phyloP scores from a whole-genome alignment of 2,329 filamentous ascomycete species.

The Ophiostoma ulmi region DNA sequence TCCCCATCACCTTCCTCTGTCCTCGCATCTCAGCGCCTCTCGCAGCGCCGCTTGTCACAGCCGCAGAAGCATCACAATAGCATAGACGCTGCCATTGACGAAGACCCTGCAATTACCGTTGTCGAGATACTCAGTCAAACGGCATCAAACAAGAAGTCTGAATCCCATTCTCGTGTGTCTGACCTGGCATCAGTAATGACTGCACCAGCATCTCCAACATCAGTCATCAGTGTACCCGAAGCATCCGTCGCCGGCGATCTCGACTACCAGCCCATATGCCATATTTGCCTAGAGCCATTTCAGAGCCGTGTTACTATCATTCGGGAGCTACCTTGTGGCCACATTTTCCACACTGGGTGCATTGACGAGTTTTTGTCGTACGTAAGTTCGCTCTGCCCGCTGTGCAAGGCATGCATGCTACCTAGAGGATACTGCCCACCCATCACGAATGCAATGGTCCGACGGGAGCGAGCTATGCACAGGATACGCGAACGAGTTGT shows the following conservation, averaged over 20 bases:
- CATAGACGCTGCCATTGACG: constrained; percentile 13
- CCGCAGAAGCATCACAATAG: constrained; percentile 14
- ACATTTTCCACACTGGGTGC: constrained; percentile 90
- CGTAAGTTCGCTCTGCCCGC: constrained; percentile 79
- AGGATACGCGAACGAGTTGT: constrained; percentile 52
- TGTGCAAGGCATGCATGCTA: constrained; percentile 81
- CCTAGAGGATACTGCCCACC: constrained; percentile 61
- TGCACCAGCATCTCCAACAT: not conserved
- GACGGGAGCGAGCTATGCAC: constrained; percentile 66
- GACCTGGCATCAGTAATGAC: not conserved
- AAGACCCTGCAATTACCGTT: not conserved
- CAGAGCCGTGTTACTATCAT: constrained; percentile 65
- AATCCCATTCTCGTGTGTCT: not conserved
- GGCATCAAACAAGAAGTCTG: constrained; percentile 17
- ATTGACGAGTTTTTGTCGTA: constrained; percentile 77
- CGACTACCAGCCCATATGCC: constrained; percentile 72
- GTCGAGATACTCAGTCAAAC: constrained; percentile 14
- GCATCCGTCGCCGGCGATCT: constrained; percentile 20
- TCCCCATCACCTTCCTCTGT: constrained; percentile 10
- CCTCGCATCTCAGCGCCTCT: constrained; percentile 1
- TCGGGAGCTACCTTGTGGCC: constrained; percentile 79
- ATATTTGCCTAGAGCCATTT: constrained; percentile 86
- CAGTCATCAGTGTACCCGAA: not conserved
- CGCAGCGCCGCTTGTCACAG: not conserved
- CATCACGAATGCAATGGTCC: constrained; percentile 82